Conservation (phyloP, 805 yeast genomes). For the Starmerella ratchasimensis region DNA sequence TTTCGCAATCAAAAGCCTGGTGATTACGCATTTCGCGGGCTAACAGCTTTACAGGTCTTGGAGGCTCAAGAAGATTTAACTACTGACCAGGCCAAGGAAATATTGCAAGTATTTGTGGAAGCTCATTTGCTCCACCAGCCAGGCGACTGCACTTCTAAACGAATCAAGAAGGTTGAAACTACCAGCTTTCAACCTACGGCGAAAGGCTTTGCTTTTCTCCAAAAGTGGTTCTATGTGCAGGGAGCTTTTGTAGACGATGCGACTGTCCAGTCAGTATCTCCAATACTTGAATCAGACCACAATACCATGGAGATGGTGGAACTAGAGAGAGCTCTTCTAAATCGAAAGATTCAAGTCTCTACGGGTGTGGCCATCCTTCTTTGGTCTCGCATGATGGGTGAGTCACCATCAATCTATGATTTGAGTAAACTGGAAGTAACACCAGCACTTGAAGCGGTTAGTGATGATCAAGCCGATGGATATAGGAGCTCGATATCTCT, state of each 20-base stretch:
- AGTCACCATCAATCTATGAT: constrained; percentile 53
- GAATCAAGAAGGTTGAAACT: neutral
- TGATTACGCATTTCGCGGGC: too few species aligned
- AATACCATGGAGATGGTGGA: constrained; percentile 60
- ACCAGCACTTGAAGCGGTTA: neutral
- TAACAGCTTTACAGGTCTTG: too few species aligned
- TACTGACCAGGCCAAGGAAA: neutral
- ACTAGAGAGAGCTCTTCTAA: constrained; percentile 48
- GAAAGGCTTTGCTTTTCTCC: constrained; percentile 66
- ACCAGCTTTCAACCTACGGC: constrained; percentile 69
- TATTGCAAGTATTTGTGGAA: constrained; percentile 1
- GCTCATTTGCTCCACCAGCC: constrained; percentile 11
- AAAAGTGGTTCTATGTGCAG: constrained; percentile 41
- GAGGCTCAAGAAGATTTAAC: too few species aligned
- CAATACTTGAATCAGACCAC: constrained; percentile 39
- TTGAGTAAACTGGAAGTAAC: neutral
- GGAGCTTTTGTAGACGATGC: constrained; percentile 30
- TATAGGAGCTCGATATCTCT: neutral
- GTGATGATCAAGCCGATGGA: neutral
- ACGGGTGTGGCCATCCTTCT: constrained; percentile 47
- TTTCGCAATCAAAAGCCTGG: too few species aligned
- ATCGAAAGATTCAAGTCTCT: constrained; percentile 50
- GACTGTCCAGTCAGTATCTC: constrained; percentile 24
- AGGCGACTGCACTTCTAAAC: neutral
- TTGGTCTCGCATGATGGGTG: constrained; percentile 51